Evolutionary conservation across 495 filamentous ascomycete genomes (phyloP), one percentile per base, ranked within the genome.

Genomic region (Immersiella caudata): DNA sequence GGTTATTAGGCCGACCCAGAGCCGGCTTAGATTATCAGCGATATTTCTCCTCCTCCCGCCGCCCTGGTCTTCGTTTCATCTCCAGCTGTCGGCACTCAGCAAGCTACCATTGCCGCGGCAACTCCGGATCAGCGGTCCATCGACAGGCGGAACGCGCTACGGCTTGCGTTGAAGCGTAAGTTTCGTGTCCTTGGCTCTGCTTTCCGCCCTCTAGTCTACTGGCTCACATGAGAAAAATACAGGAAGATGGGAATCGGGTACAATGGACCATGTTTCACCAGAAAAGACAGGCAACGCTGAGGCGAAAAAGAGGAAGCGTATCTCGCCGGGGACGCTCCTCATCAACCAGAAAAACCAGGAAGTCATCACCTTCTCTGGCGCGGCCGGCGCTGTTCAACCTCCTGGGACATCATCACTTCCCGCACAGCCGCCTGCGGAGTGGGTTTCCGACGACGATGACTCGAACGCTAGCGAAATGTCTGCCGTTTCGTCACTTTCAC

Each of bases 211-310:
- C 27, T 60, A 3, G 25, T 3, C 40, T 2, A 18, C 40, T 18
- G 40, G 40, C 40, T 46, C 40, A 46, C 16, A 46, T 18, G 11
- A 2, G 5, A 2, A 18, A 18, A 46, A 9, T n/a, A 59, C 56
- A 73, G 67, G 64, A 33, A 68, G 73, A 64, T 75, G 73, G 73
- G 69, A 67, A 7, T 67, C 71, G 5, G 71, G 73, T n/a, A 12
- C 6, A 6, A 75, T 72, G 73, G 66, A 67, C 21, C 35, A 70
- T 55, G 69, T 69, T n/a, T 11, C 51, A 20, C 49, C 64, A 60
- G 8, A 70, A 70, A 60, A 40, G 67, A 1, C 0, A 46, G 3
- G 65, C 69, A 18, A 71, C 73, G 4, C 4, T 72, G 4, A 66
- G 18, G 14, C 36, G 29, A 0, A 67, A 64, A 25, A 20, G 58